These are phyloP conservation scores for Pseudocercospora fijiensis DNA, from an alignment of 2,329 filamentous ascomycete species.

Conservation along the genomic window DNA sequence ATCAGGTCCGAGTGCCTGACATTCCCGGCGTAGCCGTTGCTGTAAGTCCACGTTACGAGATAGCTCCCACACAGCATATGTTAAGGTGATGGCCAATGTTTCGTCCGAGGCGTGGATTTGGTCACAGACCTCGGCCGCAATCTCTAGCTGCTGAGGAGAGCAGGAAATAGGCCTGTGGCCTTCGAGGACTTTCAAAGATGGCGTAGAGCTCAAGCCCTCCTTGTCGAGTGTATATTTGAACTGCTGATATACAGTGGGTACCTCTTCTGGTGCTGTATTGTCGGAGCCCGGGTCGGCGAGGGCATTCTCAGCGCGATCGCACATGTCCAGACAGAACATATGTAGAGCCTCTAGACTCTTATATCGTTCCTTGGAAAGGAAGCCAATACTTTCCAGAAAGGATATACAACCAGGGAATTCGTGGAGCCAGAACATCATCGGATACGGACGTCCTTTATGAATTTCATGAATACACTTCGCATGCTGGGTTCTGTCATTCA, in stretches of 20 bases:
- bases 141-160: conserved; percentile 10
- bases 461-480: background rate
- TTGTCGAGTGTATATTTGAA: background rate
- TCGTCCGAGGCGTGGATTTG: conserved; percentile 13
- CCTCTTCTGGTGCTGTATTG: background rate
- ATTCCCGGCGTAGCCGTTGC: background rate
- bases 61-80: conserved; percentile 13
- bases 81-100: conserved; percentile 11
- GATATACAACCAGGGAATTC: background rate
- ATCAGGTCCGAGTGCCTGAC: background rate
- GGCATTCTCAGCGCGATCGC: conserved; percentile 6
- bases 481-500: background rate
- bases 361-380: background rate
- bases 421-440: background rate
- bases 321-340: conserved; percentile 7
- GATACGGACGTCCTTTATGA: background rate
- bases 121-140: conserved; percentile 14
- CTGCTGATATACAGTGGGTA: background rate
- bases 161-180: conserved; percentile 1
- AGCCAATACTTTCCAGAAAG: background rate
- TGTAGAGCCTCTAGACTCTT: conserved; percentile 5
- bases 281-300: background rate
- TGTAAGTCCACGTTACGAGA: conserved; percentile 7
- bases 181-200: conserved; percentile 4
- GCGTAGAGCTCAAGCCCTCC: background rate